Evolutionary conservation across 2,329 filamentous ascomycete genomes (phyloP), one percentile per base, ranked within the genome.

Genomic region (Arthrobotrys entomopaga): DNA sequence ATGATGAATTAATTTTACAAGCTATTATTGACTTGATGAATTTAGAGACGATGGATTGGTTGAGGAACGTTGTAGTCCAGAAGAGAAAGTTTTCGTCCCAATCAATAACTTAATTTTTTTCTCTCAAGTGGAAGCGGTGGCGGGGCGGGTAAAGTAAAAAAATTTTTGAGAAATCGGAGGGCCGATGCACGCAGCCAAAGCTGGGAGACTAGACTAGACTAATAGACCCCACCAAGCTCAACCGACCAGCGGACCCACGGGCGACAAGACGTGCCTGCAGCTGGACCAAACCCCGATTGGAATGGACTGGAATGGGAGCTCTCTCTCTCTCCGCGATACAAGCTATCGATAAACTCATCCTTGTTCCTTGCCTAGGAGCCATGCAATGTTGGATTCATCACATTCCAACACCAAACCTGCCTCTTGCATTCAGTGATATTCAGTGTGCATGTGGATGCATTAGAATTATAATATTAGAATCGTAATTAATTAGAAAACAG

Each of bases 141-240:
- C 61, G 60, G 61, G 66, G 69, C 69, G 69, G 69, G 43, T 73
- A 73, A 73, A 73, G 61, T 66, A 73, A 73, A 73, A 73, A 73
- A 73, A 54, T 66, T 66, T 73, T 65, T 73, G 69, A 46, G 42
- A 19, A 40, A 56, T 49, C 38, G 61, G 57, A 65, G 61, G 69
- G 69, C 61, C 69, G 69, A 63, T 73, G 49, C 56, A 63, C 66
- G 49, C 56, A 73, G 69, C 61, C 61, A 60, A 56, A 56, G 40
- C 48, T 34, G 29, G 29, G 26, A 43, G 59, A 54, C 60, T 20
- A 48, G 16, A 10, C 43, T n/a, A 7, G 8, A 11, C 43, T n/a
- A 16, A 5, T 16, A 50, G 24, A 52, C 61, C 69, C 34, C 50
- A 53, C 50, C 50, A 53, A 6, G 42, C 50, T 19, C 16, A 16